Evolutionary conservation across 768 basidiomycete genomes (phyloP).

Genomic region (Leucocoprinus birnbaumii): DNA sequence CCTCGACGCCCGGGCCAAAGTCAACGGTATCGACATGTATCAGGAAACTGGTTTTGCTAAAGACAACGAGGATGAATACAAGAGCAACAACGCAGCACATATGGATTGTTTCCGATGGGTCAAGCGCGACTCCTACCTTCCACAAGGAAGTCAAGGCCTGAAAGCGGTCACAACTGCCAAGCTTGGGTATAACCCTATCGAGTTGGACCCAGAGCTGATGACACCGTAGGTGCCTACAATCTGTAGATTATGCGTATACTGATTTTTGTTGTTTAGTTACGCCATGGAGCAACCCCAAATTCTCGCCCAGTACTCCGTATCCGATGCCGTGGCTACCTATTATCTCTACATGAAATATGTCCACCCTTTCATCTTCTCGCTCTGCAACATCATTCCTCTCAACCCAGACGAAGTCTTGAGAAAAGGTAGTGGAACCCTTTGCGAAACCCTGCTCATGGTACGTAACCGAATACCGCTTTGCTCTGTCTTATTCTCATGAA

Average conservation of each 20-base stretch:
- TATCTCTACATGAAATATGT: conserved; percentile 99
- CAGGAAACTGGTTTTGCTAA: conserved; percentile 89
- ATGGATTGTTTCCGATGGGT: conserved; percentile 99
- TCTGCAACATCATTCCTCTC: conserved; percentile 98
- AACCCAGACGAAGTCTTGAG: conserved; percentile 94
- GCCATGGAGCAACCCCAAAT: conserved; percentile 93
- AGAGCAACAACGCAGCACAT: conserved; percentile 87
- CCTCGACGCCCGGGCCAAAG: conserved; percentile 78
- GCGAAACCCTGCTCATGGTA: conserved; percentile 98
- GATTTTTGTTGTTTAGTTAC: conserved; percentile 55
- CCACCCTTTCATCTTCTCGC: conserved; percentile 97
- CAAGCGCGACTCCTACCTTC: conserved; percentile 96
- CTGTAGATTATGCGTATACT: background rate
- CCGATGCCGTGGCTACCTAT: conserved; percentile 99
- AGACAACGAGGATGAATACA: conserved; percentile 94
- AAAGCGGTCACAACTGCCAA: conserved; percentile 98
- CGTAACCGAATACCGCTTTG: conserved; percentile 18
- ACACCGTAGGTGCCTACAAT: conserved; percentile 75
- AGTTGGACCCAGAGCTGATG: conserved; percentile 98
- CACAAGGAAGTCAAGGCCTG: conserved; percentile 96
- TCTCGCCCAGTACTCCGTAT: conserved; percentile 97
- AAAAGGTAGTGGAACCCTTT: conserved; percentile 95
- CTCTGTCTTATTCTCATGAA: conserved; percentile 3
- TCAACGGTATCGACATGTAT: conserved; percentile 95
- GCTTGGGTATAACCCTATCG: conserved; percentile 94